These are phyloP conservation scores for Plasmodium inui DNA, from an alignment of 169 alveolate species.

Conservation along the genomic window DNA sequence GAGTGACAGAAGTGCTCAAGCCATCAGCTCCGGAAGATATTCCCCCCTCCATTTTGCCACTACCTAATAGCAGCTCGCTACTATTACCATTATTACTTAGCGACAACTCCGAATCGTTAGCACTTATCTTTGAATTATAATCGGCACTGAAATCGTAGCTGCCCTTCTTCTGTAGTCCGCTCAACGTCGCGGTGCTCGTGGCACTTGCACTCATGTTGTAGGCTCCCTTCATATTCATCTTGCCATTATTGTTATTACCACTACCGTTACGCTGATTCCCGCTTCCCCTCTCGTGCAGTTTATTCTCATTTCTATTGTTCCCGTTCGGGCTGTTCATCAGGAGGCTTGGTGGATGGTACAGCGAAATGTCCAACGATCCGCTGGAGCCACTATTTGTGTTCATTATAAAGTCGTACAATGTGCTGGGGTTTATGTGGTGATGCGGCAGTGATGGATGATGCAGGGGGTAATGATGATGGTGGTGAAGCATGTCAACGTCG, in stretches of 20 bases:
- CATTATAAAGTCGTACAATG: constrained; percentile 60
- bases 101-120: constrained; percentile 38
- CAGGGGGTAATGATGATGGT: background rate
- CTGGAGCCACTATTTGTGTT: constrained; percentile 24
- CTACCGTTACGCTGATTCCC: background rate
- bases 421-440: constrained; percentile 41
- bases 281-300: background rate
- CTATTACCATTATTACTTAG: constrained; percentile 32
- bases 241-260: background rate
- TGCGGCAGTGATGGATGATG: background rate
- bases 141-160: constrained; percentile 54
- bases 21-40: background rate
- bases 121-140: constrained; percentile 45
- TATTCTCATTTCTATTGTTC: constrained; percentile 1
- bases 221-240: background rate
- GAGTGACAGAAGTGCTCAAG: background rate
- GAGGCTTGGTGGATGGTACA: background rate
- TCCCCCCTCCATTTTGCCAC: background rate
- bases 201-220: background rate
- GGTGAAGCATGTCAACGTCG: background rate
- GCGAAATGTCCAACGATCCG: constrained; percentile 24
- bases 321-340: background rate
- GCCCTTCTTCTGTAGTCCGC: constrained; percentile 11
- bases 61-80: background rate
- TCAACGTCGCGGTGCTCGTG: background rate